Evolutionary conservation across 2,329 filamentous ascomycete species (phyloP).

Genomic region (Orbilia javanica): DNA sequence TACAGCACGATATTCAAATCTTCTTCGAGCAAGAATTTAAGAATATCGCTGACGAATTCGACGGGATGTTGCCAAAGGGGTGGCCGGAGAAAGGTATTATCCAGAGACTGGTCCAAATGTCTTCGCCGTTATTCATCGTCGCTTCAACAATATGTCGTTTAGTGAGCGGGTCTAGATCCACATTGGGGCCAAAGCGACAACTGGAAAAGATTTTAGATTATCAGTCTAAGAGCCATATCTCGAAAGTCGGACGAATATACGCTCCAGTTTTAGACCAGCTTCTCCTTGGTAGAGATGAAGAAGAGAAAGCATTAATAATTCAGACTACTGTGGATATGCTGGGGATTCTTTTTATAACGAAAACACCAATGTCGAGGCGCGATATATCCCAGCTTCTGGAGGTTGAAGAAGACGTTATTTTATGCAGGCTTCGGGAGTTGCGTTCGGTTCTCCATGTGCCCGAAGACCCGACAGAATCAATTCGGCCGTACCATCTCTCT

Average conservation of each 20-base stretch:
- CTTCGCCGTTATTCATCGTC: slow-evolving; percentile 20
- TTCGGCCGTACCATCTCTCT: slow-evolving; percentile 24
- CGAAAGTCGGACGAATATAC: background rate
- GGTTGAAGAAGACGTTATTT: background rate
- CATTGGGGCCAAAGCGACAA: background rate
- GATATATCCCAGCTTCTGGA: background rate
- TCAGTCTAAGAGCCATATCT: background rate
- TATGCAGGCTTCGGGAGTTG: background rate
- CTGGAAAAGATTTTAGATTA: background rate
- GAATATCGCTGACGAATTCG: background rate
- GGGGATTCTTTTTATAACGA: slow-evolving; percentile 15
- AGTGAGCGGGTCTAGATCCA: background rate
- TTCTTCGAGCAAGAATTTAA: slow-evolving; percentile 56
- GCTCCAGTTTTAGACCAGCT: background rate
- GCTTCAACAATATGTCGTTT: slow-evolving; percentile 29
- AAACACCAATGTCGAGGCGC: background rate
- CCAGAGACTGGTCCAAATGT: background rate
- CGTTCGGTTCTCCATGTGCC: slow-evolving; percentile 22
- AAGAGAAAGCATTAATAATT: background rate
- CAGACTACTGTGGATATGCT: background rate
- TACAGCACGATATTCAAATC: background rate
- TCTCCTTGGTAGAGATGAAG: background rate
- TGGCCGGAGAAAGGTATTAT: background rate
- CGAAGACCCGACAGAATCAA: background rate
- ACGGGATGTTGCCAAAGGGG: slow-evolving; percentile 49